Evolutionary conservation across 2,329 filamentous ascomycete genomes (phyloP), one percentile per base, ranked within the genome.

Genomic region (Colletotrichum sp.): DNA sequence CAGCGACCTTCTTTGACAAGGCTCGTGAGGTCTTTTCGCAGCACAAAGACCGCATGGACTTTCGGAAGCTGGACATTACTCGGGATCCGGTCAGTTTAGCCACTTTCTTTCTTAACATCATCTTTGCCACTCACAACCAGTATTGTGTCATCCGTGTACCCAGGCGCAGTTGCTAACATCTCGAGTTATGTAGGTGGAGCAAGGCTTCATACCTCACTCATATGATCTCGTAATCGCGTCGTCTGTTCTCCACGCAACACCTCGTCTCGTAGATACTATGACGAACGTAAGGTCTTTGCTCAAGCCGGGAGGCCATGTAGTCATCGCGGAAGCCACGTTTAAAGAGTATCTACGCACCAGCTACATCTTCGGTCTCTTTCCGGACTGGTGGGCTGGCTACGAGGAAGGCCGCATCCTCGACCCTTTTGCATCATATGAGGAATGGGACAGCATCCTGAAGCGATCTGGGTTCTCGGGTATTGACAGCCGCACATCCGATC

Each of bases 141-240:
- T 8, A 18, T 32, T 12, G 18, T 63, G 4, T 32, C 28, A n/a
- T 63, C 10, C 7, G 30, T 28, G 30, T 30, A 15, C 7, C 26
- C 2, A 63, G 26, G 30, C 9, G 30, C 26, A 34, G 30, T 36
- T 63, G 59, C 59, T 63, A 63, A 63, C 6, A 34, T 26, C 55
- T 60, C 55, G 55, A 30, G 70, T n/a, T 24, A 26, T 60, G 3
- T 7, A 44, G n/a, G 6, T 12, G 24, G 32, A 78, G 24, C 82
- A 84, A 63, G 83, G 81, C 8, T 84, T 82, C 49, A 75, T 79
- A 9, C 63, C 68, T 1, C 71, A 76, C 2, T 77, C 75, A 5
- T 84, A 80, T 66, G 82, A 84, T 63, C 67, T 84, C 4, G 67
- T 85, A 36, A 32, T 83, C 28, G 80, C 83, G 9, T 75, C 81